phyloP scores from a whole-genome alignment of 83 land plant genomes.

The Picea abies region DNA sequence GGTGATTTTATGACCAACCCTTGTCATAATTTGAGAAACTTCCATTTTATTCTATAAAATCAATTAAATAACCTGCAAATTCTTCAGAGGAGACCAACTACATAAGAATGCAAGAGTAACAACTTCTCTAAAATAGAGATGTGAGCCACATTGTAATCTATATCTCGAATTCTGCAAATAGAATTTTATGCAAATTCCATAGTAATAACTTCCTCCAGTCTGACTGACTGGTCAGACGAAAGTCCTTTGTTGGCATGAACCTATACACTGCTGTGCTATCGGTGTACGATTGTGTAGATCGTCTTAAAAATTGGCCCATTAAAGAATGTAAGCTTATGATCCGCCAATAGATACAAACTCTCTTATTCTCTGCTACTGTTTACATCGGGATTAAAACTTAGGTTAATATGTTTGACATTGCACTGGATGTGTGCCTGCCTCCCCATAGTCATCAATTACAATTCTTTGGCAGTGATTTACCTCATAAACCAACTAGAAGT shows the following conservation, averaged over 20 bases:
- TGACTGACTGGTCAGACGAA: not conserved
- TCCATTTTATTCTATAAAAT: not conserved
- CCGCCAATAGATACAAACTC: not conserved
- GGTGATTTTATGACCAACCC: not conserved
- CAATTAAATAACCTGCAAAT: not conserved
- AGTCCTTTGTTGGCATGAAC: not conserved
- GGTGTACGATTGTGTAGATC: not conserved
- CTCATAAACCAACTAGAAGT: not conserved
- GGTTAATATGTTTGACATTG: not conserved
- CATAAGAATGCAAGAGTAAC: not conserved
- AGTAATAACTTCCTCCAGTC: not conserved
- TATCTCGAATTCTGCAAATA: not conserved
- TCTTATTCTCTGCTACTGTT: not conserved
- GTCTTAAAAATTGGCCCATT: not conserved
- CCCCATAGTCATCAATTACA: not conserved
- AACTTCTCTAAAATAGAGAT: not conserved
- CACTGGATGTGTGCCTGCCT: not conserved
- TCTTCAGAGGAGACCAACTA: constrained; percentile 1
- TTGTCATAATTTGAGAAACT: not conserved
- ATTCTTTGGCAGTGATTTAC: not conserved
- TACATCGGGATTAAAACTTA: not conserved
- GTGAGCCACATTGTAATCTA: not conserved
- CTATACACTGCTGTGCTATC: not conserved
- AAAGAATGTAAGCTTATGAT: not conserved
- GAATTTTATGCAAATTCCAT: not conserved